These are phyloP conservation scores for Acmispon strigosus DNA, from an alignment of 306 rosid genomes.

Conservation along the genomic window DNA sequence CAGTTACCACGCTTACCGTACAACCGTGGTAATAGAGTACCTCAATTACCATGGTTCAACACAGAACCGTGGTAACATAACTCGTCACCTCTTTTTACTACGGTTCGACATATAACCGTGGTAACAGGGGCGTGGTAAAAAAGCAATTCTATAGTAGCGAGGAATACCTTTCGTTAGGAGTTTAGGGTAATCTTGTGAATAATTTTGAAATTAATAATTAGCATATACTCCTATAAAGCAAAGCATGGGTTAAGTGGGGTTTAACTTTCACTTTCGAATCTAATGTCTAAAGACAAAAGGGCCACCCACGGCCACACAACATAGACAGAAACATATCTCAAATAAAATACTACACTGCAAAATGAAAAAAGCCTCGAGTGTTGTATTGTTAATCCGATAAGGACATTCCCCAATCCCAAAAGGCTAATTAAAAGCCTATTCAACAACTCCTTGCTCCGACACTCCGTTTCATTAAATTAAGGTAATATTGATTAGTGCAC, in stretches of 20 bases:
- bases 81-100: too few species aligned
- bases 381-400: slow-evolving; percentile 5
- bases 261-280: slow-evolving; percentile 61
- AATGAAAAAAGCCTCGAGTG: slow-evolving; percentile 12
- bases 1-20: too few species aligned
- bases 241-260: slow-evolving; percentile 42
- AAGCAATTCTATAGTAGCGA: too few species aligned
- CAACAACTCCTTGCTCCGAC: background rate
- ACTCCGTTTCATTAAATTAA: slow-evolving; percentile 9
- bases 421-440: slow-evolving; percentile 3
- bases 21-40: too few species aligned
- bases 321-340: slow-evolving; percentile 29
- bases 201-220: slow-evolving; percentile 14
- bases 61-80: too few species aligned
- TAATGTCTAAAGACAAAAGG: slow-evolving; percentile 34
- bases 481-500: too few species aligned
- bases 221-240: background rate
- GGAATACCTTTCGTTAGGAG: background rate
- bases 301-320: slow-evolving; percentile 35
- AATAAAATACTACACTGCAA: slow-evolving; percentile 21
- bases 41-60: too few species aligned
- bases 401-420: slow-evolving; percentile 24
- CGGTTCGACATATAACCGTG: too few species aligned
- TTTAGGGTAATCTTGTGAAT: slow-evolving; percentile 10
- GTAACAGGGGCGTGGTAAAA: too few species aligned